These are phyloP conservation scores for Zostera marina DNA, from an alignment of 116 monocot species.

Conservation along the genomic window DNA sequence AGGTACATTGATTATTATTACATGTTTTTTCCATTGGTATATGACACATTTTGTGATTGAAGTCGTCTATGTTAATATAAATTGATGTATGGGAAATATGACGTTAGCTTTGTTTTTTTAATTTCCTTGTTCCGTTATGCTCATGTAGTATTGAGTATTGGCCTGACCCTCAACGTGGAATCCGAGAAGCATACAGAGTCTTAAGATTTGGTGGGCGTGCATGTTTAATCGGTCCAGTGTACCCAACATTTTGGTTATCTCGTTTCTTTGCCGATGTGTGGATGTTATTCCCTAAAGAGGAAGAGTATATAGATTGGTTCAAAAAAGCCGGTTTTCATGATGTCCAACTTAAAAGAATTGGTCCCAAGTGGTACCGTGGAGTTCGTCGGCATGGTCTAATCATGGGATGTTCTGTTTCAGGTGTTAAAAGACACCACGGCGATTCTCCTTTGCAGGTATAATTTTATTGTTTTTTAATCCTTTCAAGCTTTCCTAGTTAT, in stretches of 20 bases:
- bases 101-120: neutral
- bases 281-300: conserved; percentile 98
- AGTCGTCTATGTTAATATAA: too few species aligned
- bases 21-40: too few species aligned
- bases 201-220: conserved; percentile 75
- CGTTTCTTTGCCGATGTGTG: conserved; percentile 95
- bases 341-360: conserved; percentile 82
- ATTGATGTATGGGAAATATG: neutral
- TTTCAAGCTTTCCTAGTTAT: too few species aligned
- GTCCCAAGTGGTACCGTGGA: conserved; percentile 96
- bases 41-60: too few species aligned
- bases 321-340: conserved; percentile 87
- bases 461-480: neutral
- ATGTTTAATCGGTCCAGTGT: conserved; percentile 86
- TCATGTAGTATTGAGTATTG: conserved; percentile 86
- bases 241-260: conserved; percentile 95
- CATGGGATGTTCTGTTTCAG: conserved; percentile 96
- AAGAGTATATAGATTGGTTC: conserved; percentile 98
- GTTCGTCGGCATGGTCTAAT: conserved; percentile 88
- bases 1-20: conserved; percentile 25
- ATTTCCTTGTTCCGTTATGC: neutral
- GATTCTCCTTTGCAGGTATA: conserved; percentile 87
- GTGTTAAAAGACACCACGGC: conserved; percentile 63
- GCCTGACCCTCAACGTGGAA: conserved; percentile 98
- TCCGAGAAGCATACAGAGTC: conserved; percentile 87